Percentiles rank a stretch among this genome's conserved stretches.
Conservation (phyloP, 2,329 filamentous ascomycete genomes). For the Pestalotiopsis sp. region DNA sequence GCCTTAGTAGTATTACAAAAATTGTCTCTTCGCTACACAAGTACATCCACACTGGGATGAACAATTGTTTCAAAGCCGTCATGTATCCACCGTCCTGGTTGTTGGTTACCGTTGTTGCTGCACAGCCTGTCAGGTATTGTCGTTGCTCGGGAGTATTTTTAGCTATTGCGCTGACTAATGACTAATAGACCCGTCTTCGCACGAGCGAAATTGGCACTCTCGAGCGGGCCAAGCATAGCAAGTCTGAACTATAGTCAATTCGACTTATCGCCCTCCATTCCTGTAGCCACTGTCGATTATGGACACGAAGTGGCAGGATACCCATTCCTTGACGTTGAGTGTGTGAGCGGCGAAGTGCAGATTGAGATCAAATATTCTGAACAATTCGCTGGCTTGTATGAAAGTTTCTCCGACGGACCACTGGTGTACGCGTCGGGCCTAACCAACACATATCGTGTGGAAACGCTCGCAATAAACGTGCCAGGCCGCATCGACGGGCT, state of each 20-base stretch:
- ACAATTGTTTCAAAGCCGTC: neutral
- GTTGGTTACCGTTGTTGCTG: neutral
- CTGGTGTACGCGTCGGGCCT: conserved; percentile 26
- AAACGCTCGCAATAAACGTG: conserved; percentile 39
- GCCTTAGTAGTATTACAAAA: neutral
- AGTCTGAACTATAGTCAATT: neutral
- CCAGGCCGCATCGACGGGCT: conserved; percentile 31
- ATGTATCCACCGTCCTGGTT: neutral
- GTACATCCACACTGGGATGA: neutral
- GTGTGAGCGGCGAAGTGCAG: conserved; percentile 28
- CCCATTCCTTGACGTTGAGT: conserved; percentile 32
- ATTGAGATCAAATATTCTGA: conserved; percentile 40
- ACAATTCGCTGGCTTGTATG: conserved; percentile 28
- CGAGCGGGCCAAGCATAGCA: neutral
- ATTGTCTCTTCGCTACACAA: neutral
- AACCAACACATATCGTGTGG: conserved; percentile 37
- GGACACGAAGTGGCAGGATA: conserved; percentile 34
- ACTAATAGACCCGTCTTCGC: neutral
- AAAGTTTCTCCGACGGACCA: conserved; percentile 34
- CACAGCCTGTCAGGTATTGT: neutral
- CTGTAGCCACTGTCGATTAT: conserved; percentile 32
- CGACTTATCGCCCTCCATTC: neutral
- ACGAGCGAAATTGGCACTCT: neutral
- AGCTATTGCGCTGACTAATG: neutral
- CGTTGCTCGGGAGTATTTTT: neutral